phyloP scores from a whole-genome alignment of 2,329 filamentous ascomycete species.

The Pyricularia grisea region DNA sequence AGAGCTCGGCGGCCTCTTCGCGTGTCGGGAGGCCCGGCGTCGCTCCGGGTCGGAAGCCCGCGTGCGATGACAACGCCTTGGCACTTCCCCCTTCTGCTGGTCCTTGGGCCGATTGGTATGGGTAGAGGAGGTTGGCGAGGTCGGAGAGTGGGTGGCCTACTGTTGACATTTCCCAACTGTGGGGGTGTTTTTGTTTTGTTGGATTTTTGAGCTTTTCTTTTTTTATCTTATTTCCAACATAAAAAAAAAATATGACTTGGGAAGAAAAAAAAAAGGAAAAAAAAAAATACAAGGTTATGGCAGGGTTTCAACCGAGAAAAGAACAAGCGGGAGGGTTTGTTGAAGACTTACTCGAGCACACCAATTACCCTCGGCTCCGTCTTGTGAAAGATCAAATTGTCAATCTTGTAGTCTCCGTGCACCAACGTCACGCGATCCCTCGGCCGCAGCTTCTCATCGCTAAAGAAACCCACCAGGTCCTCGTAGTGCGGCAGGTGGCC shows the following conservation, averaged over 20 bases:
- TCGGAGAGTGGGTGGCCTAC: constrained; percentile 94
- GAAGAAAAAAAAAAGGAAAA: neutral
- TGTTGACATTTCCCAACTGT: constrained; percentile 92
- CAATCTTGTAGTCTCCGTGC: constrained; percentile 95
- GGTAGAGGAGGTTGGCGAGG: constrained; percentile 65
- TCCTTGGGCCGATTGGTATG: constrained; percentile 31
- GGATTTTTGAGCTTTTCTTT: neutral
- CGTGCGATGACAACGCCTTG: constrained; percentile 20
- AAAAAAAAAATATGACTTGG: neutral
- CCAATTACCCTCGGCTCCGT: constrained; percentile 83
- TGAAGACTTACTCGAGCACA: constrained; percentile 64
- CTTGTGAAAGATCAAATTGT: constrained; percentile 83
- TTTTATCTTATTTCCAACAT: neutral
- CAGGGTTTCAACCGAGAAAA: no score
- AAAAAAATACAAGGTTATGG: neutral
- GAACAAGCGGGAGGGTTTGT: no score
- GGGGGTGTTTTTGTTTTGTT: neutral
- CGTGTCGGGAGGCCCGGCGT: constrained; percentile 46
- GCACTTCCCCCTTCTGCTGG: constrained; percentile 7
- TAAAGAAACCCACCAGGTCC: constrained; percentile 72
- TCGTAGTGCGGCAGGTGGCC: constrained; percentile 77
- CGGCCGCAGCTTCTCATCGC: constrained; percentile 59
- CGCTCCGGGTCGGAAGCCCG: constrained; percentile 50
- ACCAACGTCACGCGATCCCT: constrained; percentile 70
- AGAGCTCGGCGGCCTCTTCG: constrained; percentile 24